Evolutionary conservation across 805 yeast species (phyloP).

Genomic region (Starmera amethionina): DNA sequence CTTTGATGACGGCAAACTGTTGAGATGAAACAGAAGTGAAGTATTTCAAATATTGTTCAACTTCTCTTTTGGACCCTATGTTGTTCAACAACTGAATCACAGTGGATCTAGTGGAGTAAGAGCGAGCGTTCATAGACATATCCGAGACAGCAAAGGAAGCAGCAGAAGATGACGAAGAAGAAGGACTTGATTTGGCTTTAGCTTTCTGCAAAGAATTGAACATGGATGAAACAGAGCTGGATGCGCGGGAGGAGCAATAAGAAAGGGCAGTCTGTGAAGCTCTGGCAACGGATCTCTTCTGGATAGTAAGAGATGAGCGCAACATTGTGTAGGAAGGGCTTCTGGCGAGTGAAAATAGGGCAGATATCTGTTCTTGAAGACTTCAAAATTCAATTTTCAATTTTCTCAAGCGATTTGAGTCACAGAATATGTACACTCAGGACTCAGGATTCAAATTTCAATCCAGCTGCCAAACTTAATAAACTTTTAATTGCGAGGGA

Average conservation of each 20-base stretch:
- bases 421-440: too few species aligned
- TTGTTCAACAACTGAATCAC: constrained; percentile 91
- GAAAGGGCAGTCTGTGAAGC: background rate
- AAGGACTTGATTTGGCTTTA: constrained; percentile 1
- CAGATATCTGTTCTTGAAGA: too few species aligned
- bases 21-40: constrained; percentile 94
- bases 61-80: constrained; percentile 96
- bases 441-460: too few species aligned
- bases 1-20: constrained; percentile 97
- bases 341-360: too few species aligned
- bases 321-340: constrained; percentile 9
- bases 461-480: too few species aligned
- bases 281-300: constrained; percentile 7
- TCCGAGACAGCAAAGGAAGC: constrained; percentile 1
- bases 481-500: too few species aligned
- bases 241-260: constrained; percentile 14
- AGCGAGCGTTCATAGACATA: constrained; percentile 10
- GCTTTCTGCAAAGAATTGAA: background rate
- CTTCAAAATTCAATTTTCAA: too few species aligned
- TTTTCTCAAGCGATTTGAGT: too few species aligned
- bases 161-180: constrained; percentile 3
- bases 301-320: constrained; percentile 18
- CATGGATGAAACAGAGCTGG: constrained; percentile 1
- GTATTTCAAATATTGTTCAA: constrained; percentile 92
- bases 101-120: constrained; percentile 77